Evolutionary conservation across 495 filamentous ascomycete species (phyloP), one percentile per base, ranked within the genome.

Genomic region (Talaromyces proteolyticus): DNA sequence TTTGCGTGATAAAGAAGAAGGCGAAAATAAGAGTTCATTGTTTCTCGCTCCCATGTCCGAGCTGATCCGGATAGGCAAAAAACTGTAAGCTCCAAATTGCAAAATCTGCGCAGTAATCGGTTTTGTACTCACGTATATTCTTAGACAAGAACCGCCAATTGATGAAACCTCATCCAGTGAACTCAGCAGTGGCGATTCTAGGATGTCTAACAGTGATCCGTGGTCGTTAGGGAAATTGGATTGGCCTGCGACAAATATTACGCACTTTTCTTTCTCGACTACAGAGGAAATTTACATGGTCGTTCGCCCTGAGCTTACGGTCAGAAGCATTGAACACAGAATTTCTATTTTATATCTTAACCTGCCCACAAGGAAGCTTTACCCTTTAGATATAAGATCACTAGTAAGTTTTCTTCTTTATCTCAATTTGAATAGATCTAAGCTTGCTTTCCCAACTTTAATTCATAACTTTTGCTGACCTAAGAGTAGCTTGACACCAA

Each of bases 291-390:
- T 64, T 7, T 69, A 57, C 24, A 42, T 52, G 14, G 49, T 64
- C 18, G 53, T 60, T 6, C 60, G 58, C 36, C 64, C 64, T 7
- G 53, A 66, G 16, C 51, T 61, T 18, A 49, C 47, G 17, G 54
- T 51, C 6, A 23, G 44, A 22, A 51, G 48, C 18, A 53, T 54
- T 12, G 53, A 45, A 7, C 45, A 59, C 37, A 41, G 39, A n/a
- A 49, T 49, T 24, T 19, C 34, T 3, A 49, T 49, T 20, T 16
- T 49, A 19, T 36, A 41, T 41, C 12, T 49, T 5, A 24, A 34
- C 6, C 47, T 49, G n/a, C 37, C 24, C 17, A 49, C 20, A 6
- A 48, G 34, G 22, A 29, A 16, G 2, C 20, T 41, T n/a, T 14
- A 41, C 11, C 39, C 47, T 16, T 34, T 49, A n/a, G n/a, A 22